Evolutionary conservation across 495 filamentous ascomycete species (phyloP), one percentile per base, ranked within the genome.

Genomic region (Melanomma pulvis-pyrius): DNA sequence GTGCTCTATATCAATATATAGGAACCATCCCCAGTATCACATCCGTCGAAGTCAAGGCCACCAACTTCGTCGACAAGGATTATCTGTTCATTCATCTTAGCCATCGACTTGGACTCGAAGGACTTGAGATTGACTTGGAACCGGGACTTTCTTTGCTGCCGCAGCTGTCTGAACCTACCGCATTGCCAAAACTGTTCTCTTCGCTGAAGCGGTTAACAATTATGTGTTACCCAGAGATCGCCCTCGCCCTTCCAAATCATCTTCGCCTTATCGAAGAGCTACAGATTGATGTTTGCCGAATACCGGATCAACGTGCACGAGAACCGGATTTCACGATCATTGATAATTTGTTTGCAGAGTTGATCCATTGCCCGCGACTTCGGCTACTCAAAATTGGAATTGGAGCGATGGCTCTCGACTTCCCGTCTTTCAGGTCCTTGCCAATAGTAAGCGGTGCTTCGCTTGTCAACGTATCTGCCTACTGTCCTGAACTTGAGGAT

Each of bases 141-240:
- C 68, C 68, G n/a, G 63, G 63, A 13, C 2, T 64, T 8, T 25
- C 53, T 24, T 36, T 71, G 2, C 21, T 67, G 17, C 59, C 68
- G 21, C 41, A 46, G 1, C 52, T 70, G 1, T 21, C 21, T 0
- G 44, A 30, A 1, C 62, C 58, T 0, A 59, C 25, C 24, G 41
- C 59, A 4, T 24, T 61, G 6, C 26, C 51, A 5, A 26, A 36
- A 0, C 57, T 55, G 25, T 71, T 71, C 32, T 30, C 58, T 26
- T 48, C 59, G 25, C 39, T 71, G 19, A 67, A 63, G 28, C 46
- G 53, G 0, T n/a, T 67, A 22, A 36, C 32, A 9, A 59, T 67
- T 24, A 67, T 67, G 59, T 60, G 52, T 24, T 71, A 67, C 48
- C 68, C 68, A 15, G 68, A 71, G 32, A 48, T 71, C 11, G 64